Conservation (phyloP, 2,329 filamentous ascomycete species). For the Bisporella sp. region DNA sequence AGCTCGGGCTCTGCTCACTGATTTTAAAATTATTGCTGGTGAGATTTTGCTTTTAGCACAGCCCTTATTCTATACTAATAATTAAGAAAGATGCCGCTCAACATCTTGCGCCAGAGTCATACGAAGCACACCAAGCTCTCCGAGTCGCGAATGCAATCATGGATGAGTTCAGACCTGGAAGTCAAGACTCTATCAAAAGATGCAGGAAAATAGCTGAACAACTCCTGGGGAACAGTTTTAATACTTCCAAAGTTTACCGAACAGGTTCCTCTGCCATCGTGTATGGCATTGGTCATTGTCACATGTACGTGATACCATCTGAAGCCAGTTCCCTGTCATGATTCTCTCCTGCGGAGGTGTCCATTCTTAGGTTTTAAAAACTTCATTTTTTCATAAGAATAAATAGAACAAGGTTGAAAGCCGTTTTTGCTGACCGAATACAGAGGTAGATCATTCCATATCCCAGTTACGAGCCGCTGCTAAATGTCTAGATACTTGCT, state of each 20-base stretch:
- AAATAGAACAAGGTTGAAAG: too few species aligned
- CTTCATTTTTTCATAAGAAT: too few species aligned
- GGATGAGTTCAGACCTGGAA: constrained; percentile 54
- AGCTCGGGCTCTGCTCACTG: constrained; percentile 52
- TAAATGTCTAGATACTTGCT: constrained; percentile 47
- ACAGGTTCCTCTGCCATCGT: constrained; percentile 47
- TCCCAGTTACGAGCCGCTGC: too few species aligned
- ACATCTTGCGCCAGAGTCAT: constrained; percentile 56
- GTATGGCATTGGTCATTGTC: constrained; percentile 58
- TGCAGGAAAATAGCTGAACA: constrained; percentile 51
- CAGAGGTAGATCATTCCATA: too few species aligned
- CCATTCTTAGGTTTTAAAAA: too few species aligned
- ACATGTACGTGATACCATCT: constrained; percentile 35
- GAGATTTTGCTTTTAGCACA: too few species aligned
- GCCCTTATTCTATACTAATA: too few species aligned
- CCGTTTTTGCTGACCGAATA: too few species aligned
- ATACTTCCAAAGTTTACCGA: constrained; percentile 52
- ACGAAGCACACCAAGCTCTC: constrained; percentile 55
- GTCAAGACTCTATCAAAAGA: constrained; percentile 47
- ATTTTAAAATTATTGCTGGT: constrained; percentile 54
- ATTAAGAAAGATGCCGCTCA: constrained; percentile 46
- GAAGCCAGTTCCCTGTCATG: too few species aligned
- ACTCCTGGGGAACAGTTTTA: constrained; percentile 52
- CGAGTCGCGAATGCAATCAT: constrained; percentile 58
- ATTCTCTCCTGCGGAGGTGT: too few species aligned